phyloP scores from a whole-genome alignment of 495 filamentous ascomycete genomes.

The Rostrohypoxylon terebratum region DNA sequence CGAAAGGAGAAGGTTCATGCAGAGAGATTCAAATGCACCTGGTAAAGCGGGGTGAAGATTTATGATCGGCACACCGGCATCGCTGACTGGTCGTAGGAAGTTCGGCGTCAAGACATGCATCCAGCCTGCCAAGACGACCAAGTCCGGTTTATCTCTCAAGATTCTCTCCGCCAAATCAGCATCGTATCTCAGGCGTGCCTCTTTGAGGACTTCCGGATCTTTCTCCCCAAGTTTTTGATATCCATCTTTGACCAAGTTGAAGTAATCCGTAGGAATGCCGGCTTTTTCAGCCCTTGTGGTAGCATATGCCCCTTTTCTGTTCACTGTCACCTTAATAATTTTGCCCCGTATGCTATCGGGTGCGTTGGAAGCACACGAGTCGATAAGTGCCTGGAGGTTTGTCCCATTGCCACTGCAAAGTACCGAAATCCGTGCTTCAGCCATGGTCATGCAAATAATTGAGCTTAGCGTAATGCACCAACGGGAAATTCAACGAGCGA shows the following conservation, averaged over 20 bases:
- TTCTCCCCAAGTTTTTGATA: conserved; percentile 66
- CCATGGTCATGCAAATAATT: conserved; percentile 46
- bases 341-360: conserved; percentile 65
- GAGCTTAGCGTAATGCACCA: conserved; percentile 21
- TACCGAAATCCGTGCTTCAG: conserved; percentile 46
- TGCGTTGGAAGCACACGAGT: conserved; percentile 66
- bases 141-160: conserved; percentile 72
- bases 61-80: conserved; percentile 73
- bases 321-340: conserved; percentile 84
- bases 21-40: conserved; percentile 23
- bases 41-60: conserved; percentile 78
- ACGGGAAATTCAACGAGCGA: background rate
- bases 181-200: conserved; percentile 78
- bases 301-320: conserved; percentile 83
- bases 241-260: conserved; percentile 78
- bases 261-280: conserved; percentile 83
- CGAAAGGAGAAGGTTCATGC: background rate
- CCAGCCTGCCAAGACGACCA: conserved; percentile 77
- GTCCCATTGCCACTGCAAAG: conserved; percentile 77
- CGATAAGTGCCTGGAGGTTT: conserved; percentile 92
- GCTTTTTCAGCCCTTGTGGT: conserved; percentile 76
- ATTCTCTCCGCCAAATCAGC: conserved; percentile 80
- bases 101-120: conserved; percentile 68
- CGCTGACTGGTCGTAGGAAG: conserved; percentile 72
- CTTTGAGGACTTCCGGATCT: conserved; percentile 65